Conservation (phyloP, 2,329 filamentous ascomycete genomes). For the Pestalotiopsis sp. region DNA sequence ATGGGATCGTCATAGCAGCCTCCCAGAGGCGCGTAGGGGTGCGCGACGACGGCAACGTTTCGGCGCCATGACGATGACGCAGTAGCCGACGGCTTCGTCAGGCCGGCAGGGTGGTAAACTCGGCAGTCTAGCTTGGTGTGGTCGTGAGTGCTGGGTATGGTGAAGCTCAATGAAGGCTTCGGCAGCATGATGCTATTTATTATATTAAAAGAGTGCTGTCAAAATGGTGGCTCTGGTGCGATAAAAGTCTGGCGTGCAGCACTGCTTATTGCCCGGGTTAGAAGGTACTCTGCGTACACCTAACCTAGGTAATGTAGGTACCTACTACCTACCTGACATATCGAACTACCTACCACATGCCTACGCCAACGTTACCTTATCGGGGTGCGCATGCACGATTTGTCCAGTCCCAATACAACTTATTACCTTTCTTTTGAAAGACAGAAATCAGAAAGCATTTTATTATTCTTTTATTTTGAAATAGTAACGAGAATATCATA, state of each 20-base stretch:
- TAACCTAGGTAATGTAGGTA: no score
- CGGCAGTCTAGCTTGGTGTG: constrained; percentile 76
- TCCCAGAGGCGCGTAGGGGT: constrained; percentile 88
- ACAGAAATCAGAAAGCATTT: no score
- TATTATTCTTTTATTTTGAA: no score
- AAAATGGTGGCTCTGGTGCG: background rate
- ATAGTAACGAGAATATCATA: no score
- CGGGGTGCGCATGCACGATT: background rate
- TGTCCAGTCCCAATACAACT: no score
- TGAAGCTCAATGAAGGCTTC: constrained; percentile 65
- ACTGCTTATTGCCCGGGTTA: no score
- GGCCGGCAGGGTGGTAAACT: constrained; percentile 69
- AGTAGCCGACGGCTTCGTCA: constrained; percentile 32
- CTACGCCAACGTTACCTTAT: background rate
- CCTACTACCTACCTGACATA: no score
- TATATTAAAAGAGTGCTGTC: background rate
- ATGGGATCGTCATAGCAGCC: constrained; percentile 83
- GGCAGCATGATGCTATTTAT: constrained; percentile 48
- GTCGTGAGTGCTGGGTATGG: constrained; percentile 84
- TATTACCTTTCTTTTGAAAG: no score
- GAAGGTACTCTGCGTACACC: no score
- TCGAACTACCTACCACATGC: background rate
- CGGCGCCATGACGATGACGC: constrained; percentile 42
- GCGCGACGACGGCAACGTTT: constrained; percentile 66
- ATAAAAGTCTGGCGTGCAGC: no score